phyloP scores from a whole-genome alignment of 1,284 basidiomycete genomes.

The Leccinum fallax region DNA sequence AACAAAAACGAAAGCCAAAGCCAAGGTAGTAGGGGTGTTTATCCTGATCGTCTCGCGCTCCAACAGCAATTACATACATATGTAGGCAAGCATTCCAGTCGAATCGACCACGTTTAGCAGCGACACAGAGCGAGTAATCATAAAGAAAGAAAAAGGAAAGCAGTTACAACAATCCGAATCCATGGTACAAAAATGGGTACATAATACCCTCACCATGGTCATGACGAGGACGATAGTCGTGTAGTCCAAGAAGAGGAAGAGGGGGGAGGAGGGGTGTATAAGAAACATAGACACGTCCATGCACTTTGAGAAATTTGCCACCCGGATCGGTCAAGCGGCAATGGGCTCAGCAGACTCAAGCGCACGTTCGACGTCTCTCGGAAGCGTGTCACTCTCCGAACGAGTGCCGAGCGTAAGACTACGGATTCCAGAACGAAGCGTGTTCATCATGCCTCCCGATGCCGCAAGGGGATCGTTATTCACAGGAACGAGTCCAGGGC shows the following conservation, averaged over 20 bases:
- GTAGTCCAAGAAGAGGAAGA: background rate
- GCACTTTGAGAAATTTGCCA: background rate
- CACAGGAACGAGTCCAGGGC: background rate
- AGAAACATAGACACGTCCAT: background rate
- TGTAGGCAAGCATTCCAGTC: background rate
- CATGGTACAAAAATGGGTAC: background rate
- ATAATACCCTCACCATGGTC: background rate
- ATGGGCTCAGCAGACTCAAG: constrained; percentile 18
- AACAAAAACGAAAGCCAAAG: background rate
- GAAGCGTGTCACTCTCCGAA: constrained; percentile 28
- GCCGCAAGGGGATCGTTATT: constrained; percentile 19
- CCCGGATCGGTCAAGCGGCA: constrained; percentile 14
- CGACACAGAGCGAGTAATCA: background rate
- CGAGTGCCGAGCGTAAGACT: constrained; percentile 26
- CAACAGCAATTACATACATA: background rate
- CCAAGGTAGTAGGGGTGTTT: background rate
- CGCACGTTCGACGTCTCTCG: constrained; percentile 42
- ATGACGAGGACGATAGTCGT: background rate
- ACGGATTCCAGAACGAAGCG: constrained; percentile 39
- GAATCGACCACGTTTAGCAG: background rate
- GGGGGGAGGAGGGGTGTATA: background rate
- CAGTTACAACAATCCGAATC: background rate
- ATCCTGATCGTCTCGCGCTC: background rate
- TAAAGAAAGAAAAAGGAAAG: background rate
- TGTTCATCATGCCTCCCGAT: constrained; percentile 34